Percentiles rank a stretch among this genome's conserved stretches.
phyloP scores from a whole-genome alignment of 495 filamentous ascomycete species.

The Bryoglossum gracile region DNA sequence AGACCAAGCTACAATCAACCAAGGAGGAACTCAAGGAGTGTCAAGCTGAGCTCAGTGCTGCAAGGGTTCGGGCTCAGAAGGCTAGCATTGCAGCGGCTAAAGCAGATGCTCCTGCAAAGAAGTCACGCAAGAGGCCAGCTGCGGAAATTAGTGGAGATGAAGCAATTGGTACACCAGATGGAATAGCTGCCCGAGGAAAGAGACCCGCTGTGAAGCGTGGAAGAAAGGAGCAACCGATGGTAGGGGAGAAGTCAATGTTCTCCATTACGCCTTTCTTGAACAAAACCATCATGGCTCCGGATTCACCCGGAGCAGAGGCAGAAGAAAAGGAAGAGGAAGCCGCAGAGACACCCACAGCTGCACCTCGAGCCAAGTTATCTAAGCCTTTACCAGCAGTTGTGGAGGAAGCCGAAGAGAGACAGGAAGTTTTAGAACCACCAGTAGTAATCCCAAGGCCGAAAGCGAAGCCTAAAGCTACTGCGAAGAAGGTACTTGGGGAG shows the following conservation, averaged over 20 bases:
- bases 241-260: conserved; percentile 82
- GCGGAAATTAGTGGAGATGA: conserved; percentile 37
- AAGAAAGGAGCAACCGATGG: conserved; percentile 43
- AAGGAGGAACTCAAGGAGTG: conserved; percentile 63
- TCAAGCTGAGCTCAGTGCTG: conserved; percentile 38
- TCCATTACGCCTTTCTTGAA: conserved; percentile 91
- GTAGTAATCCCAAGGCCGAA: not conserved
- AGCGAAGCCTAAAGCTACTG: conserved; percentile 1
- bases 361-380: not conserved
- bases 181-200: conserved; percentile 34
- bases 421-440: not conserved
- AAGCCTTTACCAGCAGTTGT: not conserved
- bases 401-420: not conserved
- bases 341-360: not conserved
- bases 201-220: conserved; percentile 38
- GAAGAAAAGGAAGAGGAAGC: not conserved
- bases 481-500: conserved; percentile 12
- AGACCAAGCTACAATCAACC: conserved; percentile 55
- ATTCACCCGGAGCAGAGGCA: conserved; percentile 28
- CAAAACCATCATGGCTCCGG: conserved; percentile 52
- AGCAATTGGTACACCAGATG: conserved; percentile 61
- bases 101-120: conserved; percentile 24
- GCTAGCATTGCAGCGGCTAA: conserved; percentile 7
- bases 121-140: conserved; percentile 41
- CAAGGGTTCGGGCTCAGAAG: conserved; percentile 15